Base-by-base conservation (phyloP, 2,329 filamentous ascomycete species). In the Fusarium staphyleae region DNA sequence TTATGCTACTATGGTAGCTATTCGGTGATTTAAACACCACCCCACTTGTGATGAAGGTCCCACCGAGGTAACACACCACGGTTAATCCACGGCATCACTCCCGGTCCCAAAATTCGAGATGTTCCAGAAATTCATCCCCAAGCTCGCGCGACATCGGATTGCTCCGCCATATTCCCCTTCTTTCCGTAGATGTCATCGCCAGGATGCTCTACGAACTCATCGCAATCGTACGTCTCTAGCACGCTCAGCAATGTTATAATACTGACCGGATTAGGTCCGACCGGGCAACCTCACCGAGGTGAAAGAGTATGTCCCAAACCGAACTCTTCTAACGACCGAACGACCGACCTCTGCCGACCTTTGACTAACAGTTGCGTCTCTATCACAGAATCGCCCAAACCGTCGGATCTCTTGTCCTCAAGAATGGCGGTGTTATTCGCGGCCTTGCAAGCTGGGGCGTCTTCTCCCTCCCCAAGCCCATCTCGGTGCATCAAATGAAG, bases 131-230 rank as follows among this genome's bases (percentile, higher is more conserved):
- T 66, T 58, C 61, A 55, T 43, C 41, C n/a, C n/a, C 54, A 41
- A 48, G 48, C 48, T 64, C 48, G 51, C 43, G 50, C 51, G 54
- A 55, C 22, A 36, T 54, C 14, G 46, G 59, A 44, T 47, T 48
- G 48, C 35, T 57, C 52, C 40, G 52, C 55, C 53, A 59, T 56
- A 55, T 57, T 39, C 48, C 41, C 48, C 54, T 49, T 44, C 39
- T 34, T 26, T 26, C 30, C 28, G 60, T 64, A 65, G 61, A 75
- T 70, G 70, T 66, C 66, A 66, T 66, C 68, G 60, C 66, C 72
- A 81, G 74, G 63, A 97, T 99, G 95, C 81, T 99, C 78, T 99
- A 99, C 82, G 95, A 99, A 80, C 81, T 98, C 71, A 95, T 99
- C 76, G 95, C 90, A 75, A 88, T 97, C 78, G 95, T 97, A 79